Conservation (phyloP, 2,329 filamentous ascomycete species). For the Xylaria sp. region DNA sequence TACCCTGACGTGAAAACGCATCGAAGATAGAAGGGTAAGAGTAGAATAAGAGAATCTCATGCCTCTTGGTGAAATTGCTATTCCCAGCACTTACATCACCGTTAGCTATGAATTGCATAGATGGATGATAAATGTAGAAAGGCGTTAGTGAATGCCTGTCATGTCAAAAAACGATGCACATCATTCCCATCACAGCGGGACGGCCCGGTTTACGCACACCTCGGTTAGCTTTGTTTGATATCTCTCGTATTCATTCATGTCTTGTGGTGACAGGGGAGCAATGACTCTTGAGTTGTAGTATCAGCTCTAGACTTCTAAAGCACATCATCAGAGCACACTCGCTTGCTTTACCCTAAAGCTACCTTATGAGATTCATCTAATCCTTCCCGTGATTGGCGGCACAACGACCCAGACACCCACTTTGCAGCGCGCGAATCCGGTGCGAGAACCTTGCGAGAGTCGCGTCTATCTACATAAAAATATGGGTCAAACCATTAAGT, state of each 20-base stretch:
- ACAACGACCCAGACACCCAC: background rate
- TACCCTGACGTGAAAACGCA: too few relatives aligned
- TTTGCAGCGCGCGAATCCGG: background rate
- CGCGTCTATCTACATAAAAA: slow-evolving; percentile 16
- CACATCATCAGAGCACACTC: background rate
- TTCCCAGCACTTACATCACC: background rate
- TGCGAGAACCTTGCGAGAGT: slow-evolving; percentile 10
- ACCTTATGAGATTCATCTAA: background rate
- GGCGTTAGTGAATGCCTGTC: background rate
- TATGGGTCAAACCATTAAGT: slow-evolving; percentile 2
- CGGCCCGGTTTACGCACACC: slow-evolving; percentile 17
- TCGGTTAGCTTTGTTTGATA: slow-evolving; percentile 2
- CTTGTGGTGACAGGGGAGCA: background rate
- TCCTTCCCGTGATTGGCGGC: background rate
- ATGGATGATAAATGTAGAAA: background rate
- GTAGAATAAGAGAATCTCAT: too few relatives aligned
- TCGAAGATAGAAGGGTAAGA: too few relatives aligned
- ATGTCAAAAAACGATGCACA: slow-evolving; percentile 7
- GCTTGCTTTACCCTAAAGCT: too few relatives aligned
- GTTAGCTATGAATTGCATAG: background rate
- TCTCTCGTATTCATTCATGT: background rate
- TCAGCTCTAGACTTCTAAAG: background rate
- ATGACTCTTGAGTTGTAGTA: background rate
- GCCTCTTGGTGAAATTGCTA: too few relatives aligned
- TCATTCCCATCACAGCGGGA: slow-evolving; percentile 23